Base-by-base conservation (phyloP, 1,139 yeast species). In the Magnusiomyces tetraspermus region DNA sequence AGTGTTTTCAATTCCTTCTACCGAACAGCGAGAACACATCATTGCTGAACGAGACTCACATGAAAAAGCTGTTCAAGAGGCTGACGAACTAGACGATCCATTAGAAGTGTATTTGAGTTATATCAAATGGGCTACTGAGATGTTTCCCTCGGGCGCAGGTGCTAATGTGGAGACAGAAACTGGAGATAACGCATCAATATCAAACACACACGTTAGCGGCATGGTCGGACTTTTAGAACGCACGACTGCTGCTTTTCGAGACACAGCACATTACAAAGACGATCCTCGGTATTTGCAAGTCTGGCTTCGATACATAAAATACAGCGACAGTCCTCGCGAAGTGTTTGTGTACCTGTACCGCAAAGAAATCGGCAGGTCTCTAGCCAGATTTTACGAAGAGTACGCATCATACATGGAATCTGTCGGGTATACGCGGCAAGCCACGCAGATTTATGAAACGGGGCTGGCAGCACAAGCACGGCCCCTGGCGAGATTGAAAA, bases 11-110 rank as follows among this genome's bases (percentile, higher is more conserved):
- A 53, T 63, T 10, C 66, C 68, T 11, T 60, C 57, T 22, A 56
- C 58, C 1, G 82, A 56, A 41, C 42, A 46, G 33, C 49, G 43
- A 19, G 51, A 47, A 19, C 48, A 46, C 15, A 48, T 51, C 2
- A 23, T 37, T 15, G 46, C 45, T 11, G 51, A 53, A 30, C 60
- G 62, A 63, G 69, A 50, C 42, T 60, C 66, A 53, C 74, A 76
- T 59, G 85, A 82, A 61, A 55, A 62, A 13, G 45, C 43, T 10
- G 66, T 83, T 22, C 63, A 62, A 19, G 71, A 75, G 0, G 60
- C 78, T 1, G 82, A 78, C 1, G 85, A 83, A 26, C 66, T 80
- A 43, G 96, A 89, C 67, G 97, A 90, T 63, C 96, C 97, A 0
- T 67, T 89, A 30, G 86, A 84, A 55, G 78, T 80, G 0, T 88